These are phyloP conservation scores for Serendipita sp. DNA, from an alignment of 768 basidiomycete species.

Conservation along the genomic window DNA sequence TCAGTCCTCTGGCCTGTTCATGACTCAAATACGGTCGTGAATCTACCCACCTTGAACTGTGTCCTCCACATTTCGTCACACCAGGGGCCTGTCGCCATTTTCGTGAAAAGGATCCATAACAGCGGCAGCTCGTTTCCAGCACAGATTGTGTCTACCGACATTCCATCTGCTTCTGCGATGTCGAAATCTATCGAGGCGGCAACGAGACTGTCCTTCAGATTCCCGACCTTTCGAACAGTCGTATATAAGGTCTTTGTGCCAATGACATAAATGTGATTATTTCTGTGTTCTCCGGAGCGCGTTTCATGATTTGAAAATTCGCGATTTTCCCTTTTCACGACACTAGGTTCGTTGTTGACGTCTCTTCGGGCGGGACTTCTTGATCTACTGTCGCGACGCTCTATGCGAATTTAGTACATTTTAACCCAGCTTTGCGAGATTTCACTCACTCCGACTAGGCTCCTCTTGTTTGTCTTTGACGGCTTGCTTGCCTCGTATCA, in stretches of 20 bases:
- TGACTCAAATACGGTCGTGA: too few species aligned
- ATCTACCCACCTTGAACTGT: conserved; percentile 2
- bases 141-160: neutral
- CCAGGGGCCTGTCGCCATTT: neutral
- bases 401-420: too few species aligned
- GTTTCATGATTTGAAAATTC: neutral
- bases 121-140: conserved; percentile 1
- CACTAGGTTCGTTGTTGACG: neutral
- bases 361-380: neutral
- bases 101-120: neutral
- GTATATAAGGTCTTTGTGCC: neutral
- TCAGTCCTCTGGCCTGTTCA: neutral
- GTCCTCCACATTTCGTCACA: neutral
- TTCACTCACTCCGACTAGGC: neutral
- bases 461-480: neutral
- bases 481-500: neutral
- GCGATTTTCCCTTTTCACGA: neutral
- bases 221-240: neutral
- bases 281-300: neutral
- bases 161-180: neutral
- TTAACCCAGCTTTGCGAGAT: neutral
- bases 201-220: neutral
- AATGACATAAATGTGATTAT: neutral
- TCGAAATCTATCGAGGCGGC: neutral
- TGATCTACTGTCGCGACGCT: neutral